phyloP scores from a whole-genome alignment of 805 yeast genomes.

The Candida anglica region DNA sequence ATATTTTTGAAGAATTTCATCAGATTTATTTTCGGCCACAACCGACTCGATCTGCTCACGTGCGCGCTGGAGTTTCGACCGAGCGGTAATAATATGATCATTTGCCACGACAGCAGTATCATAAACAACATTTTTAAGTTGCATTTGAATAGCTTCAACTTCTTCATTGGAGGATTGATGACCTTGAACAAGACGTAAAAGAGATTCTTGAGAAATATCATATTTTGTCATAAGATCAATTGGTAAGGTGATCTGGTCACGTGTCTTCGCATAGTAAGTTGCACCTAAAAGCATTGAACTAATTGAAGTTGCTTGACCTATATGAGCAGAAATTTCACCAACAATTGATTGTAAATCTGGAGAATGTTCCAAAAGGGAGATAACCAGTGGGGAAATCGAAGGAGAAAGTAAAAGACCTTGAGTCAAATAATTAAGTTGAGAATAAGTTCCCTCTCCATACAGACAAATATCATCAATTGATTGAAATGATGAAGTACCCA shows the following conservation, averaged over 20 bases:
- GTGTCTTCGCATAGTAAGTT: constrained; percentile 49
- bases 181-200: constrained; percentile 47
- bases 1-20: constrained; percentile 19
- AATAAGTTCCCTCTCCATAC: constrained; percentile 74
- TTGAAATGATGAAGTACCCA: constrained; percentile 43
- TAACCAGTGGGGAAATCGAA: constrained; percentile 52
- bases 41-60: constrained; percentile 31
- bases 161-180: constrained; percentile 26
- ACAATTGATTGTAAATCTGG: constrained; percentile 39
- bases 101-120: constrained; percentile 74
- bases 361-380: constrained; percentile 44
- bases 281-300: constrained; percentile 61
- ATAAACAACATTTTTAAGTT: constrained; percentile 56
- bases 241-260: constrained; percentile 58
- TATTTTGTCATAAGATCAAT: constrained; percentile 51
- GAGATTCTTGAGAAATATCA: constrained; percentile 59
- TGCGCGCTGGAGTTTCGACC: constrained; percentile 45
- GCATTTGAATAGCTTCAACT: constrained; percentile 22
- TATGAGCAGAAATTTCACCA: constrained; percentile 68
- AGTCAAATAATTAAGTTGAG: constrained; percentile 67
- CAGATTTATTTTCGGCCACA: constrained; percentile 18
- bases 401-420: constrained; percentile 60
- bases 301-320: constrained; percentile 78
- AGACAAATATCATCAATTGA: constrained; percentile 59
- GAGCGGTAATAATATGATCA: constrained; percentile 72